Percentiles rank a stretch among this genome's conserved stretches.
Conservation (phyloP, 78 protist species). For the Polysphondylium violaceum region DNA sequence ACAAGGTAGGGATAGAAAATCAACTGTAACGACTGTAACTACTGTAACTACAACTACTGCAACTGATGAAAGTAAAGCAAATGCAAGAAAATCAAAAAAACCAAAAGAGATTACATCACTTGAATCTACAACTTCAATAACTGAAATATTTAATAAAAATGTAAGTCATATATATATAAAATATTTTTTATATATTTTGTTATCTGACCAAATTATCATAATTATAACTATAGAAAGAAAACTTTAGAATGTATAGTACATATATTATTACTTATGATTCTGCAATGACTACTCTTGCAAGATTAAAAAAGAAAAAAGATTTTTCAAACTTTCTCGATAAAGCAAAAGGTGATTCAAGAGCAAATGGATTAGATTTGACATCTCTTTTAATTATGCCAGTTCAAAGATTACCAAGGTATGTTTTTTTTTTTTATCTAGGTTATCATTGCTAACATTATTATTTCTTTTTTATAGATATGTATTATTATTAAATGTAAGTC, state of each 20-base stretch:
- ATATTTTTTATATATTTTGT: neutral
- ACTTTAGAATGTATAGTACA: constrained; percentile 57
- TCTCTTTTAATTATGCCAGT: constrained; percentile 72
- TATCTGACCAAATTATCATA: neutral
- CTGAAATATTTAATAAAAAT: constrained; percentile 50
- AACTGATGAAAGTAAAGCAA: neutral
- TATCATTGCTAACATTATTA: neutral
- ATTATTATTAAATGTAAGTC: neutral
- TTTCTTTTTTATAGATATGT: constrained; percentile 15
- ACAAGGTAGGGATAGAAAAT: neutral
- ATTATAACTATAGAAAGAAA: constrained; percentile 44
- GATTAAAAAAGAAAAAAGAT: constrained; percentile 43
- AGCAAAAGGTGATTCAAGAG: constrained; percentile 17
- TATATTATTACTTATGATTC: constrained; percentile 65
- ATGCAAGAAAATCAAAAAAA: neutral
- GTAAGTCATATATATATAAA: neutral
- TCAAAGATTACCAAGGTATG: constrained; percentile 59
- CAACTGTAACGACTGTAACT: constrained; percentile 24
- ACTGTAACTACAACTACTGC: neutral
- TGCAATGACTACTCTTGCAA: constrained; percentile 3
- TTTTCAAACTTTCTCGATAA: constrained; percentile 20
- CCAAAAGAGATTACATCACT: constrained; percentile 4
- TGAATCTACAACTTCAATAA: constrained; percentile 18
- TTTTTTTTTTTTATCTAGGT: neutral
- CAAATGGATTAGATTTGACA: constrained; percentile 41